phyloP scores from a whole-genome alignment of 2,329 filamentous ascomycete species.

The Nemania sp. region DNA sequence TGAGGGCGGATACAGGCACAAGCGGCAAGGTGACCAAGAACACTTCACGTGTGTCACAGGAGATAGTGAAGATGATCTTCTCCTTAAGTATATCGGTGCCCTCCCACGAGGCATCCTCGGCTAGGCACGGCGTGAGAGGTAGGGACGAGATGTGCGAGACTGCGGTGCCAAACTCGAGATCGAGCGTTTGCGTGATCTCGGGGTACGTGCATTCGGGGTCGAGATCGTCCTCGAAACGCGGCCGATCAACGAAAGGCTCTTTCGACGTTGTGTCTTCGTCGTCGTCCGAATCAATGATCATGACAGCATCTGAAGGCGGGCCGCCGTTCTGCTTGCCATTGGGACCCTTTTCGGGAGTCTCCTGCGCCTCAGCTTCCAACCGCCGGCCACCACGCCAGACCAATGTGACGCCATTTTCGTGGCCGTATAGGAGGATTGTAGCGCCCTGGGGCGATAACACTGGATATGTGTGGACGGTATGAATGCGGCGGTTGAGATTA shows the following conservation, averaged over 20 bases:
- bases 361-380: conserved; percentile 53
- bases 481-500: conserved; percentile 59
- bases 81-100: conserved; percentile 55
- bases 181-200: conserved; percentile 61
- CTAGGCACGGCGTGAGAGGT: conserved; percentile 52
- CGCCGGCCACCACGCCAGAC: conserved; percentile 65
- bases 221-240: conserved; percentile 59
- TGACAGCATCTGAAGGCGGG: conserved; percentile 54
- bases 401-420: conserved; percentile 64
- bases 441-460: conserved; percentile 65
- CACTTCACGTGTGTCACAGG: conserved; percentile 60
- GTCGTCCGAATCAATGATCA: conserved; percentile 67
- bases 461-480: conserved; percentile 64
- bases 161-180: conserved; percentile 61
- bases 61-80: conserved; percentile 63
- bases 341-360: conserved; percentile 35
- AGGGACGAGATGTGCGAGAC: conserved; percentile 60
- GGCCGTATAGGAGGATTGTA: conserved; percentile 64
- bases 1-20: conserved; percentile 62
- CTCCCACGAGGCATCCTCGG: conserved; percentile 53
- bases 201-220: conserved; percentile 55
- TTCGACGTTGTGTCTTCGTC: conserved; percentile 51
- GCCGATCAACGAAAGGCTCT: conserved; percentile 52
- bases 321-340: conserved; percentile 57
- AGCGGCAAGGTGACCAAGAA: conserved; percentile 63